A percentile compares a stretch with the other conserved stretches of the same genome.
phyloP scores from a whole-genome alignment of 345 rosid genomes.

The Cochlearia excelsa region DNA sequence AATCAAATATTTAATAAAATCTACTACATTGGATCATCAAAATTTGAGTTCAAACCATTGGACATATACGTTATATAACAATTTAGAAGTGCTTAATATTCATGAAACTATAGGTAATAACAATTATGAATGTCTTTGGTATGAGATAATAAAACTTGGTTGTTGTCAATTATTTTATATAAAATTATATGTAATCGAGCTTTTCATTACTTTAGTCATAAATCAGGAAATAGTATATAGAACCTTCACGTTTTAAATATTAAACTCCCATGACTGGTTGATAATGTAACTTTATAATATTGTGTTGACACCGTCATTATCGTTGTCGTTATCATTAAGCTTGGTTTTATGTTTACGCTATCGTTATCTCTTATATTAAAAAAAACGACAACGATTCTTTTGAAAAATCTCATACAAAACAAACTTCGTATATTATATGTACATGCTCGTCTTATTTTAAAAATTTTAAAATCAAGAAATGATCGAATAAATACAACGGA shows the following conservation, averaged over 20 bases:
- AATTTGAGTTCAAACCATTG: no score
- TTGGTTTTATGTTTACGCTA: constrained; percentile 21
- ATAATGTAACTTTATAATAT: constrained; percentile 25
- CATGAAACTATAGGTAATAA: no score
- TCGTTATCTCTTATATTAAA: constrained; percentile 14
- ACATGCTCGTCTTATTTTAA: background rate
- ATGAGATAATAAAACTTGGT: no score
- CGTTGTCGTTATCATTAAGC: constrained; percentile 33
- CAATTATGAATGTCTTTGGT: no score
- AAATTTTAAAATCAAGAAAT: constrained; percentile 11
- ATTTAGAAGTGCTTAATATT: no score
- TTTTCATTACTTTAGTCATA: background rate
- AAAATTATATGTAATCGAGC: no score
- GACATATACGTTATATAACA: no score
- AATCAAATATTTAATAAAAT: no score
- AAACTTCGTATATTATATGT: background rate
- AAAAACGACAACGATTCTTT: constrained; percentile 30
- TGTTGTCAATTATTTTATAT: no score
- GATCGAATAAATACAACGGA: constrained; percentile 23
- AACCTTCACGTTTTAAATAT: constrained; percentile 10
- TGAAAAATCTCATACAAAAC: constrained; percentile 8
- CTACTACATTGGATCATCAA: no score
- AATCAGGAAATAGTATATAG: background rate
- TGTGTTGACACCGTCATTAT: constrained; percentile 23
- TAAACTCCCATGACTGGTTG: constrained; percentile 11